Percentiles rank a stretch among this genome's conserved stretches.
Conservation (phyloP, 768 basidiomycete species). For the Clathrus columnatus region DNA sequence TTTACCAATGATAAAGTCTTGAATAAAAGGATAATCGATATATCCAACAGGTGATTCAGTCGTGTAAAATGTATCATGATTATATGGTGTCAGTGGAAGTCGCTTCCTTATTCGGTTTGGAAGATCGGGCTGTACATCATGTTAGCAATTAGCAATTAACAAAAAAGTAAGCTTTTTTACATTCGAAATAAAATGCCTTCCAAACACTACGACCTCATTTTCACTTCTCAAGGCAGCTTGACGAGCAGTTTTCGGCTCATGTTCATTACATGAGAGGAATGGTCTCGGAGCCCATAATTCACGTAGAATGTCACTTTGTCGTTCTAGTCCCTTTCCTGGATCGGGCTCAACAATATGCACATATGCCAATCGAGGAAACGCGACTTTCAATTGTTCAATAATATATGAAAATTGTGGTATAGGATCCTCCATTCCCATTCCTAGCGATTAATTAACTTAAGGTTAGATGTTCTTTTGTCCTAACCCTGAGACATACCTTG, state of each 20-base stretch:
- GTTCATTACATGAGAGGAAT: conserved; percentile 37
- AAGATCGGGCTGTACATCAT: conserved; percentile 41
- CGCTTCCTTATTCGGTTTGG: conserved; percentile 28
- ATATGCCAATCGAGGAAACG: conserved; percentile 36
- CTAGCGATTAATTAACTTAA: conserved; percentile 13
- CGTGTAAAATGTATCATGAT: conserved; percentile 33
- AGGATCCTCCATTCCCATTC: conserved; percentile 41
- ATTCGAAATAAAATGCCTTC: conserved; percentile 30
- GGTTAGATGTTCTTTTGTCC: conserved; percentile 6
- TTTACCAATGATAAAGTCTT: not conserved
- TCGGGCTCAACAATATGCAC: conserved; percentile 40
- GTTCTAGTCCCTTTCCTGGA: not conserved
- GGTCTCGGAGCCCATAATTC: conserved; percentile 33
- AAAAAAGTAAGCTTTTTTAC: conserved; percentile 14
- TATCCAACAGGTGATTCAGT: conserved; percentile 23
- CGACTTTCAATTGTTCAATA: conserved; percentile 37
- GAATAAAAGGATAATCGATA: conserved; percentile 25
- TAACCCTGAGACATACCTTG: not conserved
- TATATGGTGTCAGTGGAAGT: conserved; percentile 25
- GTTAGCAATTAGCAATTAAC: no score
- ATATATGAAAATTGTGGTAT: conserved; percentile 46
- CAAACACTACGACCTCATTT: conserved; percentile 28
- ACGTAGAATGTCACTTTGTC: conserved; percentile 3
- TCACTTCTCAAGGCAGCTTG: conserved; percentile 26
- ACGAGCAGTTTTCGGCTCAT: conserved; percentile 33